Conservation (phyloP, 1,284 basidiomycete genomes). For the Lentinula novae-zelandiae region DNA sequence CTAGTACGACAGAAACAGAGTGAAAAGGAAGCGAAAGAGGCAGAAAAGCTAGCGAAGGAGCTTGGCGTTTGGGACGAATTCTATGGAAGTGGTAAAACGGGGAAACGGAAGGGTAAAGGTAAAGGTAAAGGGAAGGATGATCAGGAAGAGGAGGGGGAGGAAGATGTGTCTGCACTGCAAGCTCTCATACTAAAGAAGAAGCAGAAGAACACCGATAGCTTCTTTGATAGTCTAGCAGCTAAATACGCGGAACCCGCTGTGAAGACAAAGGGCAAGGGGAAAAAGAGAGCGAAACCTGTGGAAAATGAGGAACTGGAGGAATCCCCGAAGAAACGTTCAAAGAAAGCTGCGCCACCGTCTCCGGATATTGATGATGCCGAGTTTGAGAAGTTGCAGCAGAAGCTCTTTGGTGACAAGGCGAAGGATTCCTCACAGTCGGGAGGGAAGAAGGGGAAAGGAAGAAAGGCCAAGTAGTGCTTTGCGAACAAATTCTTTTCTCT, state of each 20-base stretch:
- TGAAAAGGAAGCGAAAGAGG: slow-evolving; percentile 79
- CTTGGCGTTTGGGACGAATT: slow-evolving; percentile 96
- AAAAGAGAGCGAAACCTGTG: slow-evolving; percentile 48
- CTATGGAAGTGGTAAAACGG: slow-evolving; percentile 77
- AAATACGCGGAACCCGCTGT: slow-evolving; percentile 66
- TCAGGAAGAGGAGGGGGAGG: slow-evolving; percentile 44
- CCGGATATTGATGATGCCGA: slow-evolving; percentile 69
- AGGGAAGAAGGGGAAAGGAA: slow-evolving; percentile 30
- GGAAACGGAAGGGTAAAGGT: slow-evolving; percentile 54
- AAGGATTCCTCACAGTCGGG: slow-evolving; percentile 24
- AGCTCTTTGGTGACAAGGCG: slow-evolving; percentile 46
- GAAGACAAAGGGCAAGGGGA: slow-evolving; percentile 45
- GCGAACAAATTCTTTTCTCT: slow-evolving; percentile 1
- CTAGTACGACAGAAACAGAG: slow-evolving; percentile 72
- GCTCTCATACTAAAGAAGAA: slow-evolving; percentile 81
- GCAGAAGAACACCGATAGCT: slow-evolving; percentile 61
- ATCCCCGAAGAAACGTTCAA: slow-evolving; percentile 50
- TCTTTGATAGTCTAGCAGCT: slow-evolving; percentile 75
- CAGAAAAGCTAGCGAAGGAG: slow-evolving; percentile 82
- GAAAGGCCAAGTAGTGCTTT: slow-evolving; percentile 26
- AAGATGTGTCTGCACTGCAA: slow-evolving; percentile 69
- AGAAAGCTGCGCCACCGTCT: slow-evolving; percentile 33
- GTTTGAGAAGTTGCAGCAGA: slow-evolving; percentile 60
- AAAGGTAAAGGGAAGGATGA: slow-evolving; percentile 34
- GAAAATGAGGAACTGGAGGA: slow-evolving; percentile 31